These are phyloP conservation scores for Xerocomellus intermedius DNA, from an alignment of 768 basidiomycete genomes.

Conservation along the genomic window DNA sequence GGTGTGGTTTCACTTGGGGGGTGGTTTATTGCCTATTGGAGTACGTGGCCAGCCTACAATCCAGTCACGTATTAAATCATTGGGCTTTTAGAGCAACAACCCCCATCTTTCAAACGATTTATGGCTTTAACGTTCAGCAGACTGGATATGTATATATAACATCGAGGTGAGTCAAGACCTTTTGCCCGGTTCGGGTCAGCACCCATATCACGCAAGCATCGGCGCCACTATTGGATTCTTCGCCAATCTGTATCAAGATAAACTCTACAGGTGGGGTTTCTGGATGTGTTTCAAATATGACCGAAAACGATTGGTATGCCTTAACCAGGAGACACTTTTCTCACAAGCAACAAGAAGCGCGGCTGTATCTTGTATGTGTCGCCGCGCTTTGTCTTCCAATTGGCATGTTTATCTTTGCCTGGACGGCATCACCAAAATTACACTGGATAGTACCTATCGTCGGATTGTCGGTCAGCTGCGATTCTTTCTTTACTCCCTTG, in stretches of 20 bases:
- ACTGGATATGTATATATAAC: conserved; percentile 57
- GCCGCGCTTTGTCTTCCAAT: conserved; percentile 53
- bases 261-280: conserved; percentile 41
- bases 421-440: conserved; percentile 54
- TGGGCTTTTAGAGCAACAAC: conserved; percentile 45
- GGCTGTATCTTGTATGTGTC: conserved; percentile 53
- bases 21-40: conserved; percentile 65
- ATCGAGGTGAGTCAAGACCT: conserved; percentile 41
- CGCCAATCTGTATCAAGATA: conserved; percentile 47
- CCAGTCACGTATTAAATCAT: neutral
- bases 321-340: conserved; percentile 23
- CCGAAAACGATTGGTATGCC: conserved; percentile 5
- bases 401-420: conserved; percentile 69
- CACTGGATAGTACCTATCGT: conserved; percentile 53
- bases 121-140: conserved; percentile 59
- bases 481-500: neutral
- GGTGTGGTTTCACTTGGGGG: conserved; percentile 74
- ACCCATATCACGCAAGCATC: conserved; percentile 38
- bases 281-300: conserved; percentile 13
- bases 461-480: conserved; percentile 20
- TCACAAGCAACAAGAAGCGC: conserved; percentile 49
- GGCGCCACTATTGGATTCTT: conserved; percentile 48
- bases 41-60: conserved; percentile 29
- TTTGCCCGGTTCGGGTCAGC: neutral
- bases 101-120: conserved; percentile 53